Base-by-base conservation (phyloP, 2,329 filamentous ascomycete species). In the Mycosphaerella arachidis region DNA sequence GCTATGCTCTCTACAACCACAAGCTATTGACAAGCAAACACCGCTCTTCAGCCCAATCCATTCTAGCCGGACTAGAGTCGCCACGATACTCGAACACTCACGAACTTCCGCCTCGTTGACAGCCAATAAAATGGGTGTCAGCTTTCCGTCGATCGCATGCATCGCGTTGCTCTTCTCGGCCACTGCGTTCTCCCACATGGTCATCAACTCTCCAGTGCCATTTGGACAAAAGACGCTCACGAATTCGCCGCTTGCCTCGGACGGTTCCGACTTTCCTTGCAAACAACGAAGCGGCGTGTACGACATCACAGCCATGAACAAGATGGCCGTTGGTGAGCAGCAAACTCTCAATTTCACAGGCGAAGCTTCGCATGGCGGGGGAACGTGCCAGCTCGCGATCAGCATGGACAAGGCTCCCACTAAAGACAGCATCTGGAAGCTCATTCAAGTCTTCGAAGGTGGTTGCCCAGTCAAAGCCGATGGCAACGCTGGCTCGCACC, bases 371-470 rank as follows among this genome's bases (percentile, higher is more conserved):
- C 94, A 99, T 68, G 91, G 91, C 10, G 94, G 94, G 52, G 94
- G 94, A 0, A 94, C 90, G 1, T 97, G 93, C 76, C 93, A 97
- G 71, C 74, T 97, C 43, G 87, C 87, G 10, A 79, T 97, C 67
- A 91, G 91, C 0, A 89, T 87, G 7, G 92, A 96, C 69, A 77
- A 82, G 31, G 73, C 82, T 16, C 92, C 92, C 0, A 87, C 82
- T 40, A 82, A 82, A 61, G 72, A 82, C 63, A 89, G 86, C 1
- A 80, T 81, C 8, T 97, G 87, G 84, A 94, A 94, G 77, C 91
- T 96, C 61, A 94, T 97, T 75, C 86, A 95, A 71, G 91, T 88
- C 0, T 90, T 91, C 55, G 84, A 92, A 68, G 93, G 93, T 53
- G 92, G 91, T 13, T 97, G 94, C 73, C 91, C 92, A 0, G 82